Base-by-base conservation (phyloP, 805 yeast genomes). In the Kodamaea fukazawae region DNA sequence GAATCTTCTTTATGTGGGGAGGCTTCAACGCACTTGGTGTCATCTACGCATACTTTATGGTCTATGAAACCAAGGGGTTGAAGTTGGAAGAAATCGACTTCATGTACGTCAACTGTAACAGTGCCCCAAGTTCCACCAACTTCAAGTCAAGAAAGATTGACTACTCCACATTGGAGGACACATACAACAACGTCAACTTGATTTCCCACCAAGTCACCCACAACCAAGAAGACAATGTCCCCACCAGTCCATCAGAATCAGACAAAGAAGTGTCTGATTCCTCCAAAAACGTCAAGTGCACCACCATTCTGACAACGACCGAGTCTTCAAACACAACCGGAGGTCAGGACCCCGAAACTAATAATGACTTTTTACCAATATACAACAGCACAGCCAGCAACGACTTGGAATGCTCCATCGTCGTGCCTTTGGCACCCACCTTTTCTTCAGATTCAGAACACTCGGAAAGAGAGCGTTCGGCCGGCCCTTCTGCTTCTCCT, bases 1-100 rank as follows among this genome's bases (percentile, higher is more conserved):
- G 76, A 45, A 83, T 86, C 17, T 86, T 85, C 59, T 86, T 83
- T 57, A 65, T 86, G 4, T 86, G 95, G 95, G 93, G 93, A 4
- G 77, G 85, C 1, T 63, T 78, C 43, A 83, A 81, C 58, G 65
- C 78, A 2, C 32, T 71, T 4, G 88, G 83, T 1, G 75, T 78
- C 3, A 47, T 82, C 3, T 74, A 81, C 45, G 81, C 80, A 4
- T 83, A 81, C 58, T 75, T 83, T 37, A 67, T 75, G 41, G 86
- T 85, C 25, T 86, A 81, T 61, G 93, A 86, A 58, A 86, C 96
- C 0, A 82, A 78, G 51, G 95, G 95, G 0, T 67, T 86, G 37
- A 78, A 81, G 51, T 72, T 87, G 56, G 96, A 87, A 61, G 88
- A 87, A 49, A 81, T 87, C 38, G 90, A 87, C 63, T 86, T 79